phyloP scores from a whole-genome alignment of 192 early-diverging fungal genomes.

The Lunasporangiospora selenospora region DNA sequence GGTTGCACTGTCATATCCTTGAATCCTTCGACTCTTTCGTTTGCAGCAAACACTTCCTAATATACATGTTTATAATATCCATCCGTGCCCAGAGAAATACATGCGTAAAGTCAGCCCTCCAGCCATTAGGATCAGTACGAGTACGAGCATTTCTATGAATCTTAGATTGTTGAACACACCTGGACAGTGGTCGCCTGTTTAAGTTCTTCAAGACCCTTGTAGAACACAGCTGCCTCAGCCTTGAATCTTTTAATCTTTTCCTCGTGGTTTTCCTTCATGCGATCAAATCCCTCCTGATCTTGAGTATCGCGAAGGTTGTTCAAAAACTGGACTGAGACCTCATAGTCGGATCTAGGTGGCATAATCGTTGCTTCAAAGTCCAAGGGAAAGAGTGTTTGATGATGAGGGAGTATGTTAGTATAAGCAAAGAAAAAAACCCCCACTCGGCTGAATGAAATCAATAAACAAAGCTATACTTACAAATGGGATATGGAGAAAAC shows the following conservation, averaged over 20 bases:
- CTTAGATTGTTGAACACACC: conserved; percentile 17
- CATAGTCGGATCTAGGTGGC: conserved; percentile 4
- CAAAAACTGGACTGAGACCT: conserved; percentile 15
- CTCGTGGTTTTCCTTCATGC: conserved; percentile 35
- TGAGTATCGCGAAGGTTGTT: conserved; percentile 23
- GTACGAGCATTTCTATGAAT: too few relatives aligned
- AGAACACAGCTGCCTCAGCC: conserved; percentile 37
- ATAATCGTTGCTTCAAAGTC: conserved; percentile 9
- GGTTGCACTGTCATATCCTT: conserved; percentile 37
- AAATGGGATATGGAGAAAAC: conserved; percentile 66
- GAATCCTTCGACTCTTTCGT: conserved; percentile 27
- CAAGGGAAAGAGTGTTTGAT: conserved; percentile 6
- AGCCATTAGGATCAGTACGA: too few relatives aligned
- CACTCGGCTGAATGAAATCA: neutral
- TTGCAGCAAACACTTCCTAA: conserved; percentile 37
- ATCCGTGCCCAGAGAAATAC: too few relatives aligned
- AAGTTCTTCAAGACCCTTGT: conserved; percentile 43
- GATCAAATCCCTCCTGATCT: conserved; percentile 33
- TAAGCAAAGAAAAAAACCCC: neutral
- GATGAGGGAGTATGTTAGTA: conserved; percentile 13
- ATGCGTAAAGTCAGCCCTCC: too few relatives aligned
- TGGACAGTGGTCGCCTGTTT: conserved; percentile 49
- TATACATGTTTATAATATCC: too few relatives aligned
- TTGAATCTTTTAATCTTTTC: conserved; percentile 51
- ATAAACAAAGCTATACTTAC: conserved; percentile 44